Conservation (phyloP, 2,329 filamentous ascomycete species). For the Ophiostoma novo-ulmi region DNA sequence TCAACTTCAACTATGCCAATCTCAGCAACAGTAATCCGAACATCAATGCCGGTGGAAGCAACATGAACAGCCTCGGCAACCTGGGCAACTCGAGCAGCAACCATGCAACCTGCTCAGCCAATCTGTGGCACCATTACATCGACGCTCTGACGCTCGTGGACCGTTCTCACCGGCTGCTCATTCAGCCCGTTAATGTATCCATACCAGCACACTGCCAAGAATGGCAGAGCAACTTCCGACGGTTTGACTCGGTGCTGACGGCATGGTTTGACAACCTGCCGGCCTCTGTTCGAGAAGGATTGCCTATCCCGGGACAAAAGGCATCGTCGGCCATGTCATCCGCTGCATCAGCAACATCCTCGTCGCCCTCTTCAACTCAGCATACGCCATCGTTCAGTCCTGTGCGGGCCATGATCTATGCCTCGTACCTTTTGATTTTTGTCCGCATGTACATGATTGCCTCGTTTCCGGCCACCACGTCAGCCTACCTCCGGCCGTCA, state of each 20-base stretch:
- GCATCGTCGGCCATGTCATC: background rate
- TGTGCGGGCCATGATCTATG: constrained; percentile 21
- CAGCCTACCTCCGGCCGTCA: constrained; percentile 24
- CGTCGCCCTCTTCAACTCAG: background rate
- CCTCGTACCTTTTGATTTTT: constrained; percentile 18
- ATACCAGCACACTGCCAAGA: constrained; percentile 24
- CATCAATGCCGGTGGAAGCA: background rate
- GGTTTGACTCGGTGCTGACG: constrained; percentile 18
- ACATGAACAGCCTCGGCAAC: background rate
- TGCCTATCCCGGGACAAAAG: background rate
- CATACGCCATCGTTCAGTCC: constrained; percentile 16
- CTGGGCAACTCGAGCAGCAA: background rate
- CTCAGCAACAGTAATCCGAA: background rate
- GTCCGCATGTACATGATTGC: constrained; percentile 26
- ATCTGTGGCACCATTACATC: constrained; percentile 24
- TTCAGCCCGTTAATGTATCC: constrained; percentile 24
- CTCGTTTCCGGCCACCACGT: constrained; percentile 23
- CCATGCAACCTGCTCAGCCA: background rate
- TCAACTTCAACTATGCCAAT: background rate
- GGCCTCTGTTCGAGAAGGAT: constrained; percentile 3
- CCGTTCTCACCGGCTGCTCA: constrained; percentile 24
- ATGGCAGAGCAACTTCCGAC: constrained; percentile 26
- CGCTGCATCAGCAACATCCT: background rate
- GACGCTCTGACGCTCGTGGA: constrained; percentile 24
- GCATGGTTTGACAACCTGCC: constrained; percentile 24